Conservation (phyloP, 345 rosid genomes). For the Linum trigynum region DNA sequence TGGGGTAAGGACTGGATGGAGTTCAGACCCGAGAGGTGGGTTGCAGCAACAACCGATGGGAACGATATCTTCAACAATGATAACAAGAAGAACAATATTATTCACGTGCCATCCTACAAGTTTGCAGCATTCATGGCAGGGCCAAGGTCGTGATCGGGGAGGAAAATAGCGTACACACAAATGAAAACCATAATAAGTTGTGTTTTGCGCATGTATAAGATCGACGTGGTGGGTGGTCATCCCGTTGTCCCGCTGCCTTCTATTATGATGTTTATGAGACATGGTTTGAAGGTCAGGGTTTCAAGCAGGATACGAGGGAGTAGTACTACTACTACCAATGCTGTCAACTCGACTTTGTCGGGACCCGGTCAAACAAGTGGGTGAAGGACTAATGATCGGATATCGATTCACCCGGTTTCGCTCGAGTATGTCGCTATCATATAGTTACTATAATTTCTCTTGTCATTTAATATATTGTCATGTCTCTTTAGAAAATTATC, state of each 20-base stretch:
- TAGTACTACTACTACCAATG: no score
- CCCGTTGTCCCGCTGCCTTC: background rate
- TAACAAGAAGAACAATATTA: background rate
- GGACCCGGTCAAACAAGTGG: no score
- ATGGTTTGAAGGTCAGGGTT: constrained; percentile 16
- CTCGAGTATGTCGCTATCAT: no score
- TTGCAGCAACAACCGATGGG: background rate
- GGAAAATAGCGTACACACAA: constrained; percentile 8
- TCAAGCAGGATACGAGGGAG: background rate
- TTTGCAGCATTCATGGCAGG: constrained; percentile 14
- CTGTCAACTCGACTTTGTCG: no score
- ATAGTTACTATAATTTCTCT: no score
- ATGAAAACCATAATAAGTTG: constrained; percentile 7
- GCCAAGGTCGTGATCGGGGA: constrained; percentile 14
- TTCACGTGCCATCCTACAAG: constrained; percentile 10
- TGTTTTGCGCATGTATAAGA: constrained; percentile 7
- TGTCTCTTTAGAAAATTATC: no score
- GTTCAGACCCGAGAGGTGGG: constrained; percentile 20
- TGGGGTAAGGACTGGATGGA: constrained; percentile 18
- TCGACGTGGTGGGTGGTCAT: constrained; percentile 7
- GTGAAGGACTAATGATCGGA: no score
- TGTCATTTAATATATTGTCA: no score
- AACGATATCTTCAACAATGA: background rate
- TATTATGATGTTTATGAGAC: constrained; percentile 11
- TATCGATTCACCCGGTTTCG: no score